Conservation (phyloP, 2,329 filamentous ascomycete genomes). For the Venturia pyrina region DNA sequence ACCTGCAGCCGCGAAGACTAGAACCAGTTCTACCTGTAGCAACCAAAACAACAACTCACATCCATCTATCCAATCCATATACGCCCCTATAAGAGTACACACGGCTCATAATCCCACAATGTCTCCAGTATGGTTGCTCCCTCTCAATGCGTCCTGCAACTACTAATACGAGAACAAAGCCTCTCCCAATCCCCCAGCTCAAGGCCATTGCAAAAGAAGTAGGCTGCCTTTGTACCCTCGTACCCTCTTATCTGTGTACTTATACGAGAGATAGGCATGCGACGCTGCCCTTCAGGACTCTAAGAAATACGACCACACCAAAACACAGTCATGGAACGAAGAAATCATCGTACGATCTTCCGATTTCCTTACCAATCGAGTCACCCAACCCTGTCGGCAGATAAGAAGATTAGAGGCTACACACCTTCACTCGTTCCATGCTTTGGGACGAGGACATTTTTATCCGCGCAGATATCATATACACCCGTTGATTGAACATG, state of each 20-base stretch:
- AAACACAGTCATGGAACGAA: slow-evolving; percentile 82
- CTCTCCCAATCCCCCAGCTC: slow-evolving; percentile 64
- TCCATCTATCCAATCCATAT: neutral
- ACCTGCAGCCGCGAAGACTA: neutral
- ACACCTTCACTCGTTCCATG: neutral
- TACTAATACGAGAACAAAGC: slow-evolving; percentile 22
- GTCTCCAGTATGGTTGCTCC: neutral
- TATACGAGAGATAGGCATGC: slow-evolving; percentile 56
- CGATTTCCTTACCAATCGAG: neutral
- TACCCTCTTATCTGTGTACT: neutral
- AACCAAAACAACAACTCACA: neutral
- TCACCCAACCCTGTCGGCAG: neutral
- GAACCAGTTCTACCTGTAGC: neutral
- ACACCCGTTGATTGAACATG: no score
- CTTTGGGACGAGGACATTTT: neutral
- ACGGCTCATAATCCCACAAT: neutral
- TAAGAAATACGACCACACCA: slow-evolving; percentile 76
- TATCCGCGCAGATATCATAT: no score
- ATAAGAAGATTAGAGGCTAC: neutral
- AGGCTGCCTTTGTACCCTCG: slow-evolving; percentile 28
- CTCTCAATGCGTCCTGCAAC: neutral
- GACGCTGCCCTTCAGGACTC: slow-evolving; percentile 62
- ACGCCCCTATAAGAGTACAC: neutral
- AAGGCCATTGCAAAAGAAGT: slow-evolving; percentile 81
- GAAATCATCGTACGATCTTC: slow-evolving; percentile 68